These are phyloP conservation scores for Boletus speciosus DNA, from an alignment of 768 basidiomycete species.

Conservation along the genomic window DNA sequence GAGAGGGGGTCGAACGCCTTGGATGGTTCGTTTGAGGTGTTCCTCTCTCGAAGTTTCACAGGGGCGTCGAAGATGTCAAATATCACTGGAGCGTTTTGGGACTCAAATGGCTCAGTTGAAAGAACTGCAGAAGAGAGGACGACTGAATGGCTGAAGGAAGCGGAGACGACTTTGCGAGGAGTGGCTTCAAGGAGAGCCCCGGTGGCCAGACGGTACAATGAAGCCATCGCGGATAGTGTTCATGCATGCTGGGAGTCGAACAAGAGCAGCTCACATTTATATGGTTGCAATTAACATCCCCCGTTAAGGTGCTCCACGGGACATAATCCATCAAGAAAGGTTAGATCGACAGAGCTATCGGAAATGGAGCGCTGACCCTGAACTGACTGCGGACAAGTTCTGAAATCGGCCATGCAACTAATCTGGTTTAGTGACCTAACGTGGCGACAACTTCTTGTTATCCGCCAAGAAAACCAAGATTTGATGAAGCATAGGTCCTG, in stretches of 20 bases:
- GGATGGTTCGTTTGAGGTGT: slow-evolving; percentile 21
- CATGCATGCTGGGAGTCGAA: background rate
- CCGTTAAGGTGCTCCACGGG: background rate
- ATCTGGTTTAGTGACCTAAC: background rate
- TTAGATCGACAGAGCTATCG: slow-evolving; percentile 8
- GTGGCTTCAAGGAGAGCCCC: slow-evolving; percentile 3
- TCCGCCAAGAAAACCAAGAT: slow-evolving; percentile 10
- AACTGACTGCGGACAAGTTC: background rate
- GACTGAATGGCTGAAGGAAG: slow-evolving; percentile 15
- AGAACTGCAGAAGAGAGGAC: slow-evolving; percentile 7
- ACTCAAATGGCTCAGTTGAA: background rate
- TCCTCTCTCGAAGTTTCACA: slow-evolving; percentile 36
- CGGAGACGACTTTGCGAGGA: slow-evolving; percentile 9
- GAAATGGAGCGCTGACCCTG: slow-evolving; percentile 22
- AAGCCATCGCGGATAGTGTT: slow-evolving; percentile 12
- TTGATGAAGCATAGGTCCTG: background rate
- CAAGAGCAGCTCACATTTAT: slow-evolving; percentile 16
- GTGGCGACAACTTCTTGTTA: background rate
- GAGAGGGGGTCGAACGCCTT: slow-evolving; percentile 2
- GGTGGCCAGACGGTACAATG: slow-evolving; percentile 7
- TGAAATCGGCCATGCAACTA: background rate
- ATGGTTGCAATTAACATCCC: background rate
- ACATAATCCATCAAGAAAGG: background rate
- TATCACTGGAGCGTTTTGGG: slow-evolving; percentile 31
- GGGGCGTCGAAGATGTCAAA: slow-evolving; percentile 55